Base-by-base conservation (phyloP, 805 yeast species). In the Metschnikowia vanudenii region DNA sequence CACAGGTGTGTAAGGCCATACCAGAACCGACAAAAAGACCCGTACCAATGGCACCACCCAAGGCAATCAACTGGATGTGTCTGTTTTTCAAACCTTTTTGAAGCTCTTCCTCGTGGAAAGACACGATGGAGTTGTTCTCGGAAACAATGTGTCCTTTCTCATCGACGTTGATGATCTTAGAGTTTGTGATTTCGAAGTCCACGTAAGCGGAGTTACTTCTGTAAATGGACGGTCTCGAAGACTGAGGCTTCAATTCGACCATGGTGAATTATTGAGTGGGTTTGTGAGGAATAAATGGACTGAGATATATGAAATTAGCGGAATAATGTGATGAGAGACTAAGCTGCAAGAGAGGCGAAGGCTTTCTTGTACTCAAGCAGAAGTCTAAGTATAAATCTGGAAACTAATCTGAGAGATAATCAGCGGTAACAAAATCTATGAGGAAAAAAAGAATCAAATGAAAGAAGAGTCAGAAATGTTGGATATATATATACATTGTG, bases 11-110 rank as follows among this genome's bases (percentile, higher is more conserved):
- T 41, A 56, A 43, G 12, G 54, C 58, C 12, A 48, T 17, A 14
- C 60, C 60, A 1, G 57, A 53, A 3, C 58, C 58, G 13, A 56
- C 55, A 24, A 56, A 56, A 40, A 56, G 57, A 28, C 60, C 60
- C 7, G 60, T 56, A n/a, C 60, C 60, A 29, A 56, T 55, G 29
- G 57, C 57, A 24, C 60, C 60, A 16, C 60, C 60, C 47, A 56
- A 49, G 31, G 60, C 60, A 45, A 56, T 54, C 52, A 56, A 45
- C 38, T 56, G 60, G 33, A 56, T 48, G 45, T 56, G 60, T 31
- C 60, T 50, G 38, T 57, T 52, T 41, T 61, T 56, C 45, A 56
- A 48, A 9, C 60, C 60, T 26, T 54, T 51, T 22, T 55, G 22
- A 47, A 55, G 47, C 24, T 46, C 52, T 9, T 45, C 41, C 17